These are phyloP conservation scores for Suillus plorans DNA, from an alignment of 768 basidiomycete genomes.

Conservation along the genomic window DNA sequence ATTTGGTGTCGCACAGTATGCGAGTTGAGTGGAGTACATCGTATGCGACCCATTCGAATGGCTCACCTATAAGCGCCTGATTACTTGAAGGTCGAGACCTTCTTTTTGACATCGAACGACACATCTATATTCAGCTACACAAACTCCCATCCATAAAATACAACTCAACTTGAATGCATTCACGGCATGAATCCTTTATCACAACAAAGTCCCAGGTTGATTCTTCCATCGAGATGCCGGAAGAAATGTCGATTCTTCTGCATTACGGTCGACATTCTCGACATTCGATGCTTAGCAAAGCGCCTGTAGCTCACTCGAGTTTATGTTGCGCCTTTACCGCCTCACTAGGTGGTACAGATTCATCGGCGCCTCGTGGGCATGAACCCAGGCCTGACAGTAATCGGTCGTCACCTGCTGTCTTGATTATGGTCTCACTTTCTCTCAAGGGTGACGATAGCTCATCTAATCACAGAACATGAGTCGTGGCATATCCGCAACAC, in stretches of 20 bases:
- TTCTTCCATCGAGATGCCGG: neutral
- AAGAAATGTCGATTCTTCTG: neutral
- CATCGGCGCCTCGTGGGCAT: neutral
- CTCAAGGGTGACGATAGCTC: neutral
- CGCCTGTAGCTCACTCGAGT: neutral
- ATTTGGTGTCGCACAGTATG: neutral
- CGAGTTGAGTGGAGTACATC: too few species aligned
- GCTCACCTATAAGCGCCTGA: neutral
- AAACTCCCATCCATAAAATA: too few species aligned
- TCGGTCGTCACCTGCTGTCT: neutral
- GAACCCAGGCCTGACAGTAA: neutral
- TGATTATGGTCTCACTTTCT: neutral
- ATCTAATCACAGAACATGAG: neutral
- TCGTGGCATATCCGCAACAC: neutral
- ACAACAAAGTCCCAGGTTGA: neutral
- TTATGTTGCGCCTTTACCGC: neutral
- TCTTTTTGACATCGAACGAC: neutral
- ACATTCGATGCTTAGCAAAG: neutral
- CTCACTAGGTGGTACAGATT: too few species aligned
- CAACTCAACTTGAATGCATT: neutral
- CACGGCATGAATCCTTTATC: slow-evolving; percentile 6
- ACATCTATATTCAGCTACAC: neutral
- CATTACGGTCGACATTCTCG: neutral
- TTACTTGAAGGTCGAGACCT: neutral
- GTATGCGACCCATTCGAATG: neutral